These are phyloP conservation scores for Cyphellophora europaea DNA, from an alignment of 2,329 filamentous ascomycete species.

Conservation along the genomic window DNA sequence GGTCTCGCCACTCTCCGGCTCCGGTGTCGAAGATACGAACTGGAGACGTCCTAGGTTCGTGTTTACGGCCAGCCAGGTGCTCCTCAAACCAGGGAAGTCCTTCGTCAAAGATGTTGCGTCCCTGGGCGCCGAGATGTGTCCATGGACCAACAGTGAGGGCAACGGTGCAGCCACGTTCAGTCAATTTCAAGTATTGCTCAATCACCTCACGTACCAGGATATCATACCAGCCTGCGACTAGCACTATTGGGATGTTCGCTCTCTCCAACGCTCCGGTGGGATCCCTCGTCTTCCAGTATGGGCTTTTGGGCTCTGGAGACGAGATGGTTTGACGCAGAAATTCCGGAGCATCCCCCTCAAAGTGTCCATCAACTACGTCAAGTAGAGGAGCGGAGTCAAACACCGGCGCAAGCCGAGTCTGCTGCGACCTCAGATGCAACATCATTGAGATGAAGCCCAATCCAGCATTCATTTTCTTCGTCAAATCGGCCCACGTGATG, in stretches of 20 bases:
- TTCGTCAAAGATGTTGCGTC: not conserved
- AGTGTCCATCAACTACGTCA: not conserved
- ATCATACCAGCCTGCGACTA: not conserved
- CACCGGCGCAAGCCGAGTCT: not conserved
- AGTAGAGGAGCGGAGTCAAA: not conserved
- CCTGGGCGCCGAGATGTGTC: not conserved
- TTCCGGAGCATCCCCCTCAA: not conserved
- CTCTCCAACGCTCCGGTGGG: not conserved
- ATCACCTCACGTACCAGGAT: not conserved
- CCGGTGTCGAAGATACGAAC: not conserved
- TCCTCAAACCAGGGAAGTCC: not conserved
- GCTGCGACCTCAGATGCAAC: not conserved
- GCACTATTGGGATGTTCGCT: not conserved
- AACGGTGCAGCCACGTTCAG: not conserved
- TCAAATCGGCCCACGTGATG: not conserved
- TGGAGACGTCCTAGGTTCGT: not conserved
- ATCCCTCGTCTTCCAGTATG: not conserved
- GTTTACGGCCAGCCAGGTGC: not conserved
- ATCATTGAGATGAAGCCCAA: not conserved
- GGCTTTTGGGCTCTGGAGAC: not conserved
- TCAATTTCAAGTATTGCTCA: not conserved
- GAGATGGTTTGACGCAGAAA: not conserved
- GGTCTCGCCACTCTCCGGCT: not conserved
- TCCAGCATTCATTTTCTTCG: not conserved
- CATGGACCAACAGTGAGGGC: not conserved